Evolutionary conservation across 2,329 filamentous ascomycete genomes (phyloP).

Genomic region (Albifimbria verrucaria): DNA sequence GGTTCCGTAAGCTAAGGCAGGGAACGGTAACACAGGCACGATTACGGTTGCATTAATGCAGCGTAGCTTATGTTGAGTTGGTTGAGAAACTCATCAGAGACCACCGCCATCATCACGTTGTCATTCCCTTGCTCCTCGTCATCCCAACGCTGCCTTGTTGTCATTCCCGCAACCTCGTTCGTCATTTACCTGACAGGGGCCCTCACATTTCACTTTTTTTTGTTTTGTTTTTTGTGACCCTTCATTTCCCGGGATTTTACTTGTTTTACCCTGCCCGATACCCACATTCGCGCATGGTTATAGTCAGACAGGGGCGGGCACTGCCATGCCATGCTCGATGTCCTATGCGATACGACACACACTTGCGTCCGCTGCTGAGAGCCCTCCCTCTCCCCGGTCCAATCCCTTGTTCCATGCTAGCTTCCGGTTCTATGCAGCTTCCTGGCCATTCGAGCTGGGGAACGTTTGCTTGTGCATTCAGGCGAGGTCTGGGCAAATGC

Average conservation of each 20-base stretch:
- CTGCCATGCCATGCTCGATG: not conserved
- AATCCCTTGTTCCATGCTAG: not conserved
- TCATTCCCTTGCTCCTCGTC: not conserved
- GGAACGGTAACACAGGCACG: no score
- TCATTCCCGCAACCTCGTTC: not conserved
- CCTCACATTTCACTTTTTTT: not conserved
- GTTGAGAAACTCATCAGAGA: no score
- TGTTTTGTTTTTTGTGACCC: not conserved
- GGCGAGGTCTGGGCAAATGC: not conserved
- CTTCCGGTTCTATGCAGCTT: no score
- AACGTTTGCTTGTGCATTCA: not conserved
- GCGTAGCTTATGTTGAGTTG: no score
- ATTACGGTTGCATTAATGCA: no score
- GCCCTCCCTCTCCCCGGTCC: not conserved
- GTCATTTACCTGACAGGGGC: not conserved
- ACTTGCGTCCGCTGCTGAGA: no score
- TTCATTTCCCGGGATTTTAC: no score
- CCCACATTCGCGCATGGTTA: not conserved
- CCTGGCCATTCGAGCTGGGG: not conserved
- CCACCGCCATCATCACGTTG: no score
- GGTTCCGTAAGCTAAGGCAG: no score
- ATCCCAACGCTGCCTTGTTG: not conserved
- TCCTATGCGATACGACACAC: not conserved
- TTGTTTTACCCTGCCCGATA: not conserved
- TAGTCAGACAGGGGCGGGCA: not conserved